A percentile compares a stretch with the other conserved stretches of the same genome.
These are phyloP conservation scores for Silene coronaria DNA, from an alignment of 179 eudicot species.

Conservation along the genomic window DNA sequence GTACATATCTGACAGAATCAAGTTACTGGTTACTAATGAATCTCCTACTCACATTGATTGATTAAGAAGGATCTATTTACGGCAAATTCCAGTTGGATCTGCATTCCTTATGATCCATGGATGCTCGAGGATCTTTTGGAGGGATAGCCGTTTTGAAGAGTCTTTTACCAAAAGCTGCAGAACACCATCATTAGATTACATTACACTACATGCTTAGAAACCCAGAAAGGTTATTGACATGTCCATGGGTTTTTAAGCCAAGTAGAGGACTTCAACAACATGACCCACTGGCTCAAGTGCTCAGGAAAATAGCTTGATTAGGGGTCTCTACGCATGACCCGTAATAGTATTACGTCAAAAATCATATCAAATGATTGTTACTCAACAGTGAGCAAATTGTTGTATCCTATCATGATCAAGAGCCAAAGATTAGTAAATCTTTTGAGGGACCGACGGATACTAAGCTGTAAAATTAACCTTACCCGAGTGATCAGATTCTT, in stretches of 20 bases:
- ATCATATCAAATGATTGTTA: neutral
- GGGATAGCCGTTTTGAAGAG: conserved; percentile 73
- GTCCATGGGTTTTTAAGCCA: neutral
- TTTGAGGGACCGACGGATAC: neutral
- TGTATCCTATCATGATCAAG: neutral
- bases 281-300: neutral
- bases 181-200: neutral
- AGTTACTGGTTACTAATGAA: neutral
- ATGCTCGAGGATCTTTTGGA: conserved; percentile 71
- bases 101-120: conserved; percentile 80
- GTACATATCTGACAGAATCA: neutral
- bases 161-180: conserved; percentile 86
- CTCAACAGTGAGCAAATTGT: neutral
- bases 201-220: conserved; percentile 20
- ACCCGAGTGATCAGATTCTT: conserved; percentile 68
- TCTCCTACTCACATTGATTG: neutral
- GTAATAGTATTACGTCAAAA: neutral
- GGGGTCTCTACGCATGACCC: neutral
- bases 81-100: conserved; percentile 45
- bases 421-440: neutral
- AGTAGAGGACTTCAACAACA: neutral
- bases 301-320: neutral
- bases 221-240: neutral
- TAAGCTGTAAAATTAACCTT: conserved; percentile 16
- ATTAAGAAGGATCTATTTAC: conserved; percentile 15